A percentile compares a stretch with the other conserved stretches of the same genome.
phyloP scores from a whole-genome alignment of 2,329 filamentous ascomycete genomes.

The Ilyonectria sp. region DNA sequence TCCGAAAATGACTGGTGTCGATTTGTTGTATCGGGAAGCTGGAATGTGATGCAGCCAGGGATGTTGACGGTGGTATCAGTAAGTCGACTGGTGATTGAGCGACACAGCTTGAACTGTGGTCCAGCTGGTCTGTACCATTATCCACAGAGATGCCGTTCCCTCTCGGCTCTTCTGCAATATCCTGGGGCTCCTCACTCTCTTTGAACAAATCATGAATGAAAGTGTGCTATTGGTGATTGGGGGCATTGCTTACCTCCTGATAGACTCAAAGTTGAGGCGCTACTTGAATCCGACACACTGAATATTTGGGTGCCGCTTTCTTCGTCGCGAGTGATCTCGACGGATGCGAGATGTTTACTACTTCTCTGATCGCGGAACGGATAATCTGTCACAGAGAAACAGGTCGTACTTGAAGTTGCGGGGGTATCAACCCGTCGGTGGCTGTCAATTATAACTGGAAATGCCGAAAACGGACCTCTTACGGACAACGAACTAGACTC shows the following conservation, averaged over 20 bases:
- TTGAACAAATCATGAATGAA: not conserved
- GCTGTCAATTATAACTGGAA: not conserved
- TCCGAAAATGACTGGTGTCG: slow-evolving; percentile 6
- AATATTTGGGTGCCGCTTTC: not conserved
- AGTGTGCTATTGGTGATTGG: not conserved
- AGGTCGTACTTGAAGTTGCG: not conserved
- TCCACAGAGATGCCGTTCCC: not conserved
- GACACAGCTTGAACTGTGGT: not conserved
- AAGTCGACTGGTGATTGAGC: not conserved
- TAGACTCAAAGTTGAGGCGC: not conserved
- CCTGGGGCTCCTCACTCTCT: not conserved
- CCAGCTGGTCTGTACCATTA: not conserved
- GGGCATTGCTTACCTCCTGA: not conserved
- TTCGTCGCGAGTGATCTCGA: not conserved
- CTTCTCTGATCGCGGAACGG: not conserved
- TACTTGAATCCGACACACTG: not conserved
- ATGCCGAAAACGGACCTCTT: slow-evolving; percentile 26
- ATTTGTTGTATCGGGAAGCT: not conserved
- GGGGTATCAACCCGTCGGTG: not conserved
- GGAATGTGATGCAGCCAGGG: not conserved
- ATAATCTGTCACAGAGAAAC: not conserved
- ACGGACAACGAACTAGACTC: not conserved
- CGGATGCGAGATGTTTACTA: not conserved
- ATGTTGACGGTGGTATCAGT: not conserved
- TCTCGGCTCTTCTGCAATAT: not conserved